These are phyloP conservation scores for Arthrobotrys conoides DNA, from an alignment of 2,329 filamentous ascomycete species.

Conservation along the genomic window DNA sequence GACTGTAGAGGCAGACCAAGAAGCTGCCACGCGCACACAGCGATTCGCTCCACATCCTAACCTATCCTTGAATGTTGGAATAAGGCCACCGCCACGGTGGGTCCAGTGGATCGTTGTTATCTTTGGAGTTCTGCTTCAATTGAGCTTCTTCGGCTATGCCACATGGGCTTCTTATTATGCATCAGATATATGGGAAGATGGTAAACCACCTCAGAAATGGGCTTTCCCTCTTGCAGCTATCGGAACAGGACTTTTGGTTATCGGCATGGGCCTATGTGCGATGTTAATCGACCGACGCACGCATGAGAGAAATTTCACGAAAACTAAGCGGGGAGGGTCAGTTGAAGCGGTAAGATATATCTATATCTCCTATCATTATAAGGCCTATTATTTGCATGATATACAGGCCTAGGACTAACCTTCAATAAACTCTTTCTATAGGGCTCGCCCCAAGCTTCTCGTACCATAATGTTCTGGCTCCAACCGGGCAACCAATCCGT, in stretches of 20 bases:
- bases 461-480: slow-evolving; percentile 51
- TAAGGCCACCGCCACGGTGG: slow-evolving; percentile 12
- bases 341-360: neutral
- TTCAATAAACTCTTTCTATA: neutral
- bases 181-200: slow-evolving; percentile 11
- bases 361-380: no score
- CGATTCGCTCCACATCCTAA: slow-evolving; percentile 30
- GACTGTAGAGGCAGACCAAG: neutral
- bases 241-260: slow-evolving; percentile 37
- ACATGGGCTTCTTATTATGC: slow-evolving; percentile 29
- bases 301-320: slow-evolving; percentile 4
- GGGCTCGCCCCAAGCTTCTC: neutral
- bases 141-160: slow-evolving; percentile 17
- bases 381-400: no score
- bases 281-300: slow-evolving; percentile 37
- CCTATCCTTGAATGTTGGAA: slow-evolving; percentile 57
- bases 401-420: no score
- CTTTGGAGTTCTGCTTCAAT: slow-evolving; percentile 56
- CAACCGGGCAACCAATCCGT: slow-evolving; percentile 58
- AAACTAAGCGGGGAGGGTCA: neutral
- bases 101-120: slow-evolving; percentile 35
- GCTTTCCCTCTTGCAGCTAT: slow-evolving; percentile 39
- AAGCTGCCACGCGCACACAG: neutral
- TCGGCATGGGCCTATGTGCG: slow-evolving; percentile 59
- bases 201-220: neutral